Evolutionary conservation across 2,329 filamentous ascomycete species (phyloP).

Genomic region (Aspergillus sp.): DNA sequence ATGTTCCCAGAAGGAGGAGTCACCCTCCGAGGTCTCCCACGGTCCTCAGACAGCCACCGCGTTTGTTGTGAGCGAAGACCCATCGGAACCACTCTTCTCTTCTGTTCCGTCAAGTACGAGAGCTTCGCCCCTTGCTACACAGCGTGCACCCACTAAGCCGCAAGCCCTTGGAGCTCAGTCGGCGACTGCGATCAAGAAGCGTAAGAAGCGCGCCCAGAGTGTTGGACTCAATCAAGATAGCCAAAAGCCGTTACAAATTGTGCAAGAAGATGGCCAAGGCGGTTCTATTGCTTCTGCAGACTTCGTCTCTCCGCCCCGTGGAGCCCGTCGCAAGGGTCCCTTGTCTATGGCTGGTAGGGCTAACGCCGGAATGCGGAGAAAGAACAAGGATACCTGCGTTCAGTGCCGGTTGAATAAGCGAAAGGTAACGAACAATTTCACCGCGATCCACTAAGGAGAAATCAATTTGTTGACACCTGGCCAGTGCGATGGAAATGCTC

Average conservation of each 20-base stretch:
- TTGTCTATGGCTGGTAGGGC: slow-evolving; percentile 40
- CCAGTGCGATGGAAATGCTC: slow-evolving; percentile 44
- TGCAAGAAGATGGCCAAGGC: slow-evolving; percentile 45
- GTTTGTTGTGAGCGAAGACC: slow-evolving; percentile 38
- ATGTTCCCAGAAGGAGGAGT: slow-evolving; percentile 24
- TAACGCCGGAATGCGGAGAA: slow-evolving; percentile 43
- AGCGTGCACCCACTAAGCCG: slow-evolving; percentile 27
- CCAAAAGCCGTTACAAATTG: slow-evolving; percentile 41
- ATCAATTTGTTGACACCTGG: slow-evolving; percentile 12
- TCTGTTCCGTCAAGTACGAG: slow-evolving; percentile 26
- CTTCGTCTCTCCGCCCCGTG: slow-evolving; percentile 43
- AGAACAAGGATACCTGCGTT: slow-evolving; percentile 47
- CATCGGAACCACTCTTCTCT: slow-evolving; percentile 29
- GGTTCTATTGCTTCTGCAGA: slow-evolving; percentile 43
- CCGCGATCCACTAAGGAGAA: background rate
- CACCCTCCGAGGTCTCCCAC: slow-evolving; percentile 26
- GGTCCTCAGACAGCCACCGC: slow-evolving; percentile 29
- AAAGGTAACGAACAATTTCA: slow-evolving; percentile 34
- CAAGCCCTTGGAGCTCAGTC: slow-evolving; percentile 34
- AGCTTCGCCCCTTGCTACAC: slow-evolving; percentile 23
- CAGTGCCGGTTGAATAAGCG: slow-evolving; percentile 46
- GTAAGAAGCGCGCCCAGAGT: slow-evolving; percentile 33
- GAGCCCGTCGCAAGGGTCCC: slow-evolving; percentile 44
- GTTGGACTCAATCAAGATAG: slow-evolving; percentile 29
- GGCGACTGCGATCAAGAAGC: slow-evolving; percentile 33